Percentiles rank a stretch among this genome's conserved stretches.
These are phyloP conservation scores for Aspergillus intermedius DNA, from an alignment of 2,329 filamentous ascomycete species.

Conservation along the genomic window DNA sequence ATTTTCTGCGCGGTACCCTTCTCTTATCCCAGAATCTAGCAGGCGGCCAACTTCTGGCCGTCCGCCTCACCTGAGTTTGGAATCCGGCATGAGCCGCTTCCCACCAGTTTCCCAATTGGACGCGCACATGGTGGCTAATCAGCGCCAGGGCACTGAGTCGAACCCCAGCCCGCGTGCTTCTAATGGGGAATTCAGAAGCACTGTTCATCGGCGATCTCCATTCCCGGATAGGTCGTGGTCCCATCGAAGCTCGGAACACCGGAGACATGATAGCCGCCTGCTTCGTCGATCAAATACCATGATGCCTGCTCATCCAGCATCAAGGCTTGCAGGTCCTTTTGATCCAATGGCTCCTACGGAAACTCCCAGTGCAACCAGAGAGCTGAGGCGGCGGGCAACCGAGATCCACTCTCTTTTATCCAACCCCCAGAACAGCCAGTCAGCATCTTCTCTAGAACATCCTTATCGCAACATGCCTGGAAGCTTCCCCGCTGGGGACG, in stretches of 20 bases:
- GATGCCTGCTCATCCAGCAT: constrained; percentile 15
- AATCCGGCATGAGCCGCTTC: constrained; percentile 23
- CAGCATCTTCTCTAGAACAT: background rate
- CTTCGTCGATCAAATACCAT: constrained; percentile 21
- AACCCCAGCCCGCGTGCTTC: background rate
- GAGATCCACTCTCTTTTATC: constrained; percentile 17
- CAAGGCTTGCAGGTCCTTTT: constrained; percentile 19
- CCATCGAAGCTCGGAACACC: background rate
- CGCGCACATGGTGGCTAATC: constrained; percentile 25
- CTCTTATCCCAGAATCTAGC: constrained; percentile 19
- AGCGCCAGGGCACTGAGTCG: constrained; percentile 6
- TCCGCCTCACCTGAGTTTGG: constrained; percentile 15
- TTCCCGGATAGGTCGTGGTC: background rate
- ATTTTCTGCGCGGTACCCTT: constrained; percentile 30
- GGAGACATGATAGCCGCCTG: background rate
- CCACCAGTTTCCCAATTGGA: constrained; percentile 35
- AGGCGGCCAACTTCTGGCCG: constrained; percentile 6
- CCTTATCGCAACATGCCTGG: background rate
- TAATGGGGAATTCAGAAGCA: background rate
- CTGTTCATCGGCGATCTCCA: background rate
- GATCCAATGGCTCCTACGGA: constrained; percentile 10
- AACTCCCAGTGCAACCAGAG: background rate
- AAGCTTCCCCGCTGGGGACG: background rate
- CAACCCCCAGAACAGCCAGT: background rate
- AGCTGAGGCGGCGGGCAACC: constrained; percentile 23